A percentile compares a stretch with the other conserved stretches of the same genome.
phyloP scores from a whole-genome alignment of 768 basidiomycete species.

The Cystobasidiopsis lactophilus region DNA sequence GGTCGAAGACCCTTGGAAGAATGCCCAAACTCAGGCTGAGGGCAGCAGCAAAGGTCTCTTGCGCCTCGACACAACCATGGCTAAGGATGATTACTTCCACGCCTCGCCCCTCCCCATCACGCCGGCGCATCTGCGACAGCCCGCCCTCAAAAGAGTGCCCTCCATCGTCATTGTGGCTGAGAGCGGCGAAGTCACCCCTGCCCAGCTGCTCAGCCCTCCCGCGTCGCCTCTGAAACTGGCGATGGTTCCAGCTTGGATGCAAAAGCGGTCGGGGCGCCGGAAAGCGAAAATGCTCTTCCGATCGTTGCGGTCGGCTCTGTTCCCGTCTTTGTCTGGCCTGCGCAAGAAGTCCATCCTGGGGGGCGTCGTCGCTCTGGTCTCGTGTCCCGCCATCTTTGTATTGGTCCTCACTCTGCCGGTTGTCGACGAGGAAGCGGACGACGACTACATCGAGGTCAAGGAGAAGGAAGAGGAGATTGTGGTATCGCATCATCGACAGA shows the following conservation, averaged over 20 bases:
- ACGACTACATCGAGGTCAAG: conserved; percentile 1
- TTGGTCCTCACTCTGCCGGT: conserved; percentile 82
- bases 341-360: conserved; percentile 44
- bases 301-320: conserved; percentile 39
- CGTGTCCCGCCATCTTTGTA: conserved; percentile 62
- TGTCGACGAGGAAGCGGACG: conserved; percentile 30
- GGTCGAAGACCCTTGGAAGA: conserved; percentile 8
- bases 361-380: conserved; percentile 51
- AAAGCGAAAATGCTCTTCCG: background rate
- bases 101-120: background rate
- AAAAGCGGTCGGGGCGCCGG: background rate
- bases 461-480: conserved; percentile 4
- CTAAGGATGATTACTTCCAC: background rate
- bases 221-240: background rate
- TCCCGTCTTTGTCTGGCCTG: conserved; percentile 65
- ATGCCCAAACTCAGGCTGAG: background rate
- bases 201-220: background rate
- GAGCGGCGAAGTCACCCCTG: background rate
- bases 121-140: background rate
- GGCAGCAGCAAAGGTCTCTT: background rate
- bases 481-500: background rate
- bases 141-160: background rate
- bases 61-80: background rate
- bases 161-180: background rate
- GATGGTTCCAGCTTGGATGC: background rate